phyloP scores from a whole-genome alignment of 2,329 filamentous ascomycete genomes.

The Aspergillus sp. region DNA sequence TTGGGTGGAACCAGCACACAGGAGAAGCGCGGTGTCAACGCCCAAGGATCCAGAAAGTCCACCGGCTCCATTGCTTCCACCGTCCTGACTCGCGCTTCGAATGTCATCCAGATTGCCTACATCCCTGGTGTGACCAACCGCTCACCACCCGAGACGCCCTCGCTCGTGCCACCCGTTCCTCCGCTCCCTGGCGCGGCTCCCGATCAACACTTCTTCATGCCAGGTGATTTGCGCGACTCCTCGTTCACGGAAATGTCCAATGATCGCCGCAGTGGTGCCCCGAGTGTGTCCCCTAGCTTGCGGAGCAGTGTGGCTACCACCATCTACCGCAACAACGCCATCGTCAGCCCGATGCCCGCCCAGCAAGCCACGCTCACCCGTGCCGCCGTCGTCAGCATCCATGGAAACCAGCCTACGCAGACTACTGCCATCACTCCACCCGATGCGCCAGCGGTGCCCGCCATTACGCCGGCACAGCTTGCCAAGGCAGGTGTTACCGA shows the following conservation, averaged over 20 bases:
- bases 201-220: constrained; percentile 90
- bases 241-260: constrained; percentile 74
- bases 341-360: constrained; percentile 69
- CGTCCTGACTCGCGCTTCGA: constrained; percentile 89
- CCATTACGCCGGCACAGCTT: constrained; percentile 51
- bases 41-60: constrained; percentile 61
- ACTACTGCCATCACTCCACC: constrained; percentile 31
- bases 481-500: constrained; percentile 31
- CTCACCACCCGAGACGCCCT: constrained; percentile 72
- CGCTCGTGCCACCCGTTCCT: constrained; percentile 85
- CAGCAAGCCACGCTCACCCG: constrained; percentile 83
- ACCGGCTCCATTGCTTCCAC: constrained; percentile 94
- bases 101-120: constrained; percentile 98
- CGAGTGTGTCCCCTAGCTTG: constrained; percentile 43
- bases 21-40: constrained; percentile 46
- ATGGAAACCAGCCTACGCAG: constrained; percentile 50
- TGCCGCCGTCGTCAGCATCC: constrained; percentile 89
- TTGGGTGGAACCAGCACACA: constrained; percentile 30
- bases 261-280: constrained; percentile 44
- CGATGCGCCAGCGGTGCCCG: constrained; percentile 63
- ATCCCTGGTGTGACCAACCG: constrained; percentile 95
- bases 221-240: constrained; percentile 81
- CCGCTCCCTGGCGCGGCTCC: constrained; percentile 67
- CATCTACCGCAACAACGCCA: constrained; percentile 85
- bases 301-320: constrained; percentile 75